A percentile compares a stretch with the other conserved stretches of the same genome.
Evolutionary conservation across 306 rosid genomes (phyloP).

Genomic region (Senna siamea): DNA sequence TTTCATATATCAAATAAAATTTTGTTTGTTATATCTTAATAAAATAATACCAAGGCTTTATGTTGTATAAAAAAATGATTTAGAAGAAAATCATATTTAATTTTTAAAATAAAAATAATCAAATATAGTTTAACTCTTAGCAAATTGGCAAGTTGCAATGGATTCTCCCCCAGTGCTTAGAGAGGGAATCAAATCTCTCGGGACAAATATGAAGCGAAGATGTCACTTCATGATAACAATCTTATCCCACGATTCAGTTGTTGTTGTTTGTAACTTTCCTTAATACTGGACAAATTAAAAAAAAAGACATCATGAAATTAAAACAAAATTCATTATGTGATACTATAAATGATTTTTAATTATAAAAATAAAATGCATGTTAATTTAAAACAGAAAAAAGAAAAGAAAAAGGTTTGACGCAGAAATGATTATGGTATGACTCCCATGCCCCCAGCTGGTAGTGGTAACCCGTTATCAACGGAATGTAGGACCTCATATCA

Average conservation of each 20-base stretch:
- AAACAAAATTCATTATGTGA: neutral
- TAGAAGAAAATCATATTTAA: no score
- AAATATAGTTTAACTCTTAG: no score
- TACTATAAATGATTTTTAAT: no score
- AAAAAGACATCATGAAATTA: neutral
- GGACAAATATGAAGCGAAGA: no score
- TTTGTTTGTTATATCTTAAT: no score
- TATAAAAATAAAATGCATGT: no score
- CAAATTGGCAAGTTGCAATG: no score
- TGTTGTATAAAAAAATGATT: no score
- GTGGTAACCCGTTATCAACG: constrained; percentile 38
- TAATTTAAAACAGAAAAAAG: neutral
- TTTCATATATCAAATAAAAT: no score
- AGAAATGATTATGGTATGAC: neutral
- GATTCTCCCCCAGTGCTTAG: no score
- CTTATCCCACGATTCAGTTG: neutral
- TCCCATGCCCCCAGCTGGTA: neutral
- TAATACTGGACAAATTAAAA: neutral
- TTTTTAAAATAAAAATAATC: no score
- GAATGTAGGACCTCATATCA: constrained; percentile 21
- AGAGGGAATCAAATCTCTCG: neutral
- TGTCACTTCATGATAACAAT: neutral
- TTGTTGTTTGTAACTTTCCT: neutral
- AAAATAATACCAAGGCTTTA: no score
- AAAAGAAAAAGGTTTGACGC: neutral